Percentiles rank a stretch among this genome's conserved stretches.
phyloP scores from a whole-genome alignment of 208 protist genomes.

The Leptomonas seymouri region DNA sequence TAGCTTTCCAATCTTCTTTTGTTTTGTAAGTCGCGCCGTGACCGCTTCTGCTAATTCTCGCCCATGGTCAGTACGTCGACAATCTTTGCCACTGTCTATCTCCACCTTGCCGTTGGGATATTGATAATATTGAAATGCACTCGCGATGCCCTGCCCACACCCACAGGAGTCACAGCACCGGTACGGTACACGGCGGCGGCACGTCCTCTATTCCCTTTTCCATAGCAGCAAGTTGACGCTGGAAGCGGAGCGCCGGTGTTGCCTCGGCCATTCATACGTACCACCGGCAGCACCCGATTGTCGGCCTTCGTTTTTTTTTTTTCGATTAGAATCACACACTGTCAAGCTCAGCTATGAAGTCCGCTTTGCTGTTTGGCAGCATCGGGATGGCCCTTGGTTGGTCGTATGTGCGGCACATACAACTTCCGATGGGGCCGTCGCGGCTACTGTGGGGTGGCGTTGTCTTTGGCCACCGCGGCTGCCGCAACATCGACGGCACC shows the following conservation, averaged over 20 bases:
- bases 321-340: constrained; percentile 10
- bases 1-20: too few species aligned
- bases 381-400: constrained; percentile 62
- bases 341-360: constrained; percentile 27
- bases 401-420: constrained; percentile 67
- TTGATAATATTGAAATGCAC: not conserved
- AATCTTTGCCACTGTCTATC: too few species aligned
- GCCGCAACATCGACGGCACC: constrained; percentile 62
- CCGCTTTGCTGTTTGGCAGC: constrained; percentile 18
- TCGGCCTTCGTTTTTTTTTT: constrained; percentile 23
- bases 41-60: too few species aligned
- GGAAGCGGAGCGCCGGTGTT: not conserved
- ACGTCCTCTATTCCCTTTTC: not conserved
- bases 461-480: constrained; percentile 92
- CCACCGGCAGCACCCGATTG: too few species aligned
- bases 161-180: too few species aligned
- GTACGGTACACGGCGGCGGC: too few species aligned
- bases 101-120: not conserved
- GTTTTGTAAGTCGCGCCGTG: too few species aligned
- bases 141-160: not conserved
- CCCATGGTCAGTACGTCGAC: too few species aligned
- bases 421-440: constrained; percentile 76
- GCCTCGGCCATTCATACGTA: not conserved
- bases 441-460: constrained; percentile 73
- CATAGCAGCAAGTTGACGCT: not conserved